A percentile compares a stretch with the other conserved stretches of the same genome.
phyloP scores from a whole-genome alignment of 257 asterid genomes.

The Primulina tabacum region DNA sequence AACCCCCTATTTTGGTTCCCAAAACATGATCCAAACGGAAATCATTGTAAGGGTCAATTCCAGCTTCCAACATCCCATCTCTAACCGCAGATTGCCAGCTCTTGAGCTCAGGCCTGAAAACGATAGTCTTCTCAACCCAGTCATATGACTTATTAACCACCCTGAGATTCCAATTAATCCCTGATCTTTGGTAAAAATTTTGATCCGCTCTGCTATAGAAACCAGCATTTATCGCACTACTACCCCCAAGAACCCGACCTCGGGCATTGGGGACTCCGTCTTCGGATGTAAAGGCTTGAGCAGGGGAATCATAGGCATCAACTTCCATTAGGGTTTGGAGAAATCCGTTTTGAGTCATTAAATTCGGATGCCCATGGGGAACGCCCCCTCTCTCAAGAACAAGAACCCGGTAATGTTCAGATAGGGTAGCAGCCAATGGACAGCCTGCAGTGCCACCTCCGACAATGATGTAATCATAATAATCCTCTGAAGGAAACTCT shows the following conservation, averaged over 20 bases:
- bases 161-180: conserved; percentile 54
- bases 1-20: conserved; percentile 92
- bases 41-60: conserved; percentile 67
- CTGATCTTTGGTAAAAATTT: conserved; percentile 46
- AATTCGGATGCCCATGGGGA: conserved; percentile 49
- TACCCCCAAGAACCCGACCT: conserved; percentile 96
- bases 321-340: conserved; percentile 53
- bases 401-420: conserved; percentile 60
- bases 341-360: conserved; percentile 78
- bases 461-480: conserved; percentile 55
- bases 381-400: conserved; percentile 83
- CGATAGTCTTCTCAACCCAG: conserved; percentile 81
- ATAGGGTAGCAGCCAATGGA: conserved; percentile 84
- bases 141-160: conserved; percentile 72
- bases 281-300: conserved; percentile 74
- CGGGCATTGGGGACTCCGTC: conserved; percentile 87
- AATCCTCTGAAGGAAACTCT: conserved; percentile 53
- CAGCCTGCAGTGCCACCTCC: conserved; percentile 98
- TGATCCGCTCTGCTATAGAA: conserved; percentile 61
- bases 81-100: conserved; percentile 79
- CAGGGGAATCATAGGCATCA: conserved; percentile 61
- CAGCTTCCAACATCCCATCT: conserved; percentile 76
- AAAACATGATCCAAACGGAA: conserved; percentile 63
- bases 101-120: conserved; percentile 68
- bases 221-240: conserved; percentile 82